Conservation (phyloP, 2,329 filamentous ascomycete genomes). For the Ceratocystis eucalypticola region DNA sequence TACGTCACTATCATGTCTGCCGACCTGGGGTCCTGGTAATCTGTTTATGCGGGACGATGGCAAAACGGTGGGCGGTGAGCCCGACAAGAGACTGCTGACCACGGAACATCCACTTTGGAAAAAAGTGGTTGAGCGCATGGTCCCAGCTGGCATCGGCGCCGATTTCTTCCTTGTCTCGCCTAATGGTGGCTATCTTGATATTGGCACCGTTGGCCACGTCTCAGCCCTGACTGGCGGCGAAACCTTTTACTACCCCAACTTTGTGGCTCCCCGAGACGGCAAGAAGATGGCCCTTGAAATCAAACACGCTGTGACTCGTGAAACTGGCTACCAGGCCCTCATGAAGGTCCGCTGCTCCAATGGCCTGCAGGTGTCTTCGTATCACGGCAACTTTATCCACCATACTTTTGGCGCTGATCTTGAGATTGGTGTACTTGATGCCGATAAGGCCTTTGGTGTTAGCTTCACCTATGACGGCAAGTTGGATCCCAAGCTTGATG, state of each 20-base stretch:
- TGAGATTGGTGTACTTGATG: constrained; percentile 82
- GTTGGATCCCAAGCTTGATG: constrained; percentile 89
- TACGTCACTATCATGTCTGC: constrained; percentile 73
- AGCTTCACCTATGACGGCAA: constrained; percentile 94
- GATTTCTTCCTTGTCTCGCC: constrained; percentile 94
- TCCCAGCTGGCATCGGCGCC: constrained; percentile 69
- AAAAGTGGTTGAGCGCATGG: constrained; percentile 77
- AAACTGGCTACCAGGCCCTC: constrained; percentile 87
- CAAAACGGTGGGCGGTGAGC: constrained; percentile 72
- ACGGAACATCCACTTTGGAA: constrained; percentile 83
- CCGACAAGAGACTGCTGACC: constrained; percentile 79
- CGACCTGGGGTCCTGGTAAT: constrained; percentile 80
- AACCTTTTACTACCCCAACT: constrained; percentile 94
- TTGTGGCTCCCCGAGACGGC: constrained; percentile 72
- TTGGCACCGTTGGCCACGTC: constrained; percentile 82
- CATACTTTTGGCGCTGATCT: constrained; percentile 91
- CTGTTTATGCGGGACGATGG: constrained; percentile 78
- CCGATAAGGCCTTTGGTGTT: constrained; percentile 84
- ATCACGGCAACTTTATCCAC: constrained; percentile 92
- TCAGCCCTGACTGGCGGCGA: constrained; percentile 86
- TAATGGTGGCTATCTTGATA: constrained; percentile 78
- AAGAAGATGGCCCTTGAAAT: constrained; percentile 76
- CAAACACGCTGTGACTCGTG: constrained; percentile 69
- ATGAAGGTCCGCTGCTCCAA: constrained; percentile 99
- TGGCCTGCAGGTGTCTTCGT: constrained; percentile 81